Conservation (phyloP, 164 flowering plant genomes). For the Nelumbo lutea region DNA sequence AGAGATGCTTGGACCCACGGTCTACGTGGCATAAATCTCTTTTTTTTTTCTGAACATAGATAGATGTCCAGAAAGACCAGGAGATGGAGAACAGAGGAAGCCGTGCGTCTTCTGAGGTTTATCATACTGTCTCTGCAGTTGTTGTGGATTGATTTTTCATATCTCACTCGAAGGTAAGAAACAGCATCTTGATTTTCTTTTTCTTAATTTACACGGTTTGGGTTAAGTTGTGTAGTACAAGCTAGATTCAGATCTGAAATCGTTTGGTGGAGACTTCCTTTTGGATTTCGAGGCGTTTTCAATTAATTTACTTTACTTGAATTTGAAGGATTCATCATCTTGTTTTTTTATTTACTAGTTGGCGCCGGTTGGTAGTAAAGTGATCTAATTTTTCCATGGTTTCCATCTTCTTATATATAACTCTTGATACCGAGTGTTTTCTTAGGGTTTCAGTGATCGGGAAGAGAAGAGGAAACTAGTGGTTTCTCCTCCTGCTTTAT, state of each 20-base stretch:
- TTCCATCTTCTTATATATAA: conserved; percentile 2
- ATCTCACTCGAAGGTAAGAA: conserved; percentile 1
- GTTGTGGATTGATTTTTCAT: no score
- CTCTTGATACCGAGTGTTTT: conserved; percentile 3
- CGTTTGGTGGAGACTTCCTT: conserved; percentile 18
- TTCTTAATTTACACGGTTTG: no score
- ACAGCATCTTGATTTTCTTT: neutral
- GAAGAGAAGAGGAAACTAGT: neutral
- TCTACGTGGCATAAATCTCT: no score
- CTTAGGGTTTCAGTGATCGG: conserved; percentile 4
- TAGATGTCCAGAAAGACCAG: no score
- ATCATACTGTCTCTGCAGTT: no score
- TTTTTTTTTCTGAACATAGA: no score
- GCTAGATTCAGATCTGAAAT: conserved; percentile 14
- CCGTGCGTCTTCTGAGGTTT: no score
- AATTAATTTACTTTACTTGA: conserved; percentile 16
- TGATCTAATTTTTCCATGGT: conserved; percentile 5
- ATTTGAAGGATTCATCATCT: conserved; percentile 14
- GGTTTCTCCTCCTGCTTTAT: conserved; percentile 4
- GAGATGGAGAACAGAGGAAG: no score
- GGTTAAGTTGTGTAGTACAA: no score
- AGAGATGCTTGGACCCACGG: no score
- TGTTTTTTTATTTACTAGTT: neutral
- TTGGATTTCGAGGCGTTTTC: conserved; percentile 18
- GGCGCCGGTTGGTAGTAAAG: conserved; percentile 15